A percentile compares a stretch with the other conserved stretches of the same genome.
Conservation (phyloP, 192 early-diverging fungal genomes). For the Backusella liffmaniae region DNA sequence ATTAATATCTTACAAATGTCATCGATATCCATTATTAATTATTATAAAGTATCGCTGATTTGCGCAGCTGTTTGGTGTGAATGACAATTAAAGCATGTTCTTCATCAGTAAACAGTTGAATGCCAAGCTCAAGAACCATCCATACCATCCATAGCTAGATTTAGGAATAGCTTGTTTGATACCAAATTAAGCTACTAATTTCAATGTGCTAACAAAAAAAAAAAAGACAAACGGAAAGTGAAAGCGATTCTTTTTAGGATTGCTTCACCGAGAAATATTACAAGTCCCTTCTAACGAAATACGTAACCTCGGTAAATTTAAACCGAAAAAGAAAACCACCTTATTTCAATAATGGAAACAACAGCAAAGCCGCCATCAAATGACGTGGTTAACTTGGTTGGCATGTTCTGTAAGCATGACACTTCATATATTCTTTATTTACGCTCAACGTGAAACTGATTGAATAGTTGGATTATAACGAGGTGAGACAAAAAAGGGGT, state of each 20-base stretch:
- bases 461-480: neutral
- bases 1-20: neutral
- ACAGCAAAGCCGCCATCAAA: neutral
- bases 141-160: neutral
- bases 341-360: neutral
- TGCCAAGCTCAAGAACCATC: neutral
- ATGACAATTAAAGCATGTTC: neutral
- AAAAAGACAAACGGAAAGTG: too few relatives aligned
- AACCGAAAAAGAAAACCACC: neutral
- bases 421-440: neutral
- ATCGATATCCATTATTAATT: neutral
- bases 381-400: neutral
- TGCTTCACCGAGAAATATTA: neutral
- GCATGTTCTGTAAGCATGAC: neutral
- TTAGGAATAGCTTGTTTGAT: neutral
- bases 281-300: neutral
- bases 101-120: neutral
- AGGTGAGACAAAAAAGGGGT: neutral
- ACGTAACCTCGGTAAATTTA: neutral
- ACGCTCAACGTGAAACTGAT: neutral
- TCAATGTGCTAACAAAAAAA: neutral
- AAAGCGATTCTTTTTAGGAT: too few relatives aligned
- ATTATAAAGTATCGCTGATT: neutral
- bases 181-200: neutral
- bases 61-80: neutral